phyloP scores from a whole-genome alignment of 2,329 filamentous ascomycete genomes.

The Trichoderma sp. region DNA sequence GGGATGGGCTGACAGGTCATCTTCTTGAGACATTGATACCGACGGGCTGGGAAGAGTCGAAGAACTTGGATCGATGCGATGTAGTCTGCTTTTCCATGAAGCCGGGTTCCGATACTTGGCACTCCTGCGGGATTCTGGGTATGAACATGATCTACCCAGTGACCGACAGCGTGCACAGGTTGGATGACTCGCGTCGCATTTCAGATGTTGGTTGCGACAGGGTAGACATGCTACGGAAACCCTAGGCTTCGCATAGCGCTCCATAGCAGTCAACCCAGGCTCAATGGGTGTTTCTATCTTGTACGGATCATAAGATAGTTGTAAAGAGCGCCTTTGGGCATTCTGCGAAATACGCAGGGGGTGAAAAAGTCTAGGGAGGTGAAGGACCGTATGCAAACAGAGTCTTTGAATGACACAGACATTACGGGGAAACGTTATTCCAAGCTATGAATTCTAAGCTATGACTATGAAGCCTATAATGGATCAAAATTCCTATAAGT shows the following conservation, averaged over 20 bases:
- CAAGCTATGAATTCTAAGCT: neutral
- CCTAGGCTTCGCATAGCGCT: neutral
- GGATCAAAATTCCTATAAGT: rapidly evolving
- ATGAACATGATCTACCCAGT: neutral
- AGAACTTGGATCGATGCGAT: neutral
- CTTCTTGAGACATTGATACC: neutral
- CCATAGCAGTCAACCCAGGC: neutral
- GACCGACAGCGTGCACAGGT: neutral
- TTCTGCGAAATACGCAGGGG: neutral
- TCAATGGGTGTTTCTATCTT: neutral
- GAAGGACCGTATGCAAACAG: neutral
- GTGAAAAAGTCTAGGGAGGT: neutral
- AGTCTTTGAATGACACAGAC: neutral
- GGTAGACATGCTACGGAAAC: neutral
- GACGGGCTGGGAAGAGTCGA: neutral
- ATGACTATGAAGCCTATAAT: neutral
- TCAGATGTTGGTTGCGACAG: neutral
- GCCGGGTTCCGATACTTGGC: neutral
- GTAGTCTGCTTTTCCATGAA: neutral
- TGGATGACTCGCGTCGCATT: neutral
- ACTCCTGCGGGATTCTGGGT: neutral
- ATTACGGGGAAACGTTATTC: neutral
- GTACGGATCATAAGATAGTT: neutral
- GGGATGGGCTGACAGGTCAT: neutral
- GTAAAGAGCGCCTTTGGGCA: neutral